Evolutionary conservation across 140 eudicot genomes (phyloP).

Genomic region (Bidens hawaiensis): DNA sequence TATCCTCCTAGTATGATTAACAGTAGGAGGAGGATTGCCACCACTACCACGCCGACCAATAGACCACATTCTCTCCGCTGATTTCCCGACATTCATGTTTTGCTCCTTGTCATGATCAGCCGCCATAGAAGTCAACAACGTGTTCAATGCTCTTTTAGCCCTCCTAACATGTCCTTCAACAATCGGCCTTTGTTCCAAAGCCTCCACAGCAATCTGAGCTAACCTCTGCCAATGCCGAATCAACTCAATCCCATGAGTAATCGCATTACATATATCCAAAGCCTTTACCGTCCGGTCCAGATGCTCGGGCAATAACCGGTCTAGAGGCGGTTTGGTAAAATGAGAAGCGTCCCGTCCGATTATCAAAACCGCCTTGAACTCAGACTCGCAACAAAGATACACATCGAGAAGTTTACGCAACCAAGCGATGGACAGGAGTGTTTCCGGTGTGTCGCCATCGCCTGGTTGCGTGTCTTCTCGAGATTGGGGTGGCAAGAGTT

Average conservation of each 20-base stretch:
- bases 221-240: slow-evolving; percentile 60
- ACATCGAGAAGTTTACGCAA: slow-evolving; percentile 63
- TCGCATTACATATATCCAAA: slow-evolving; percentile 77
- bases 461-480: slow-evolving; percentile 7
- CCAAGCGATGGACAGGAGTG: slow-evolving; percentile 63
- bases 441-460: slow-evolving; percentile 1
- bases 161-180: slow-evolving; percentile 81
- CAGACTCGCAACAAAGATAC: slow-evolving; percentile 76
- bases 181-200: slow-evolving; percentile 57
- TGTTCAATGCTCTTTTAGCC: slow-evolving; percentile 57
- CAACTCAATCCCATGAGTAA: slow-evolving; percentile 64
- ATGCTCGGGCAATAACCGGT: slow-evolving; percentile 67
- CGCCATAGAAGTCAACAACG: slow-evolving; percentile 50
- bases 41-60: slow-evolving; percentile 35
- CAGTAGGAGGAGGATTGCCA: not conserved
- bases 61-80: slow-evolving; percentile 38
- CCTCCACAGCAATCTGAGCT: slow-evolving; percentile 60
- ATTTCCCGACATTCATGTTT: slow-evolving; percentile 13
- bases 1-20: slow-evolving; percentile 34
- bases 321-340: slow-evolving; percentile 67
- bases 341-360: slow-evolving; percentile 63
- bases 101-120: slow-evolving; percentile 55
- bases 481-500: slow-evolving; percentile 19
- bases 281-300: slow-evolving; percentile 78
- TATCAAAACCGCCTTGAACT: slow-evolving; percentile 67